These are phyloP conservation scores for Cyanidiococcus yangmingshanensis DNA, from an alignment of 23 red algal species.

Conservation along the genomic window DNA sequence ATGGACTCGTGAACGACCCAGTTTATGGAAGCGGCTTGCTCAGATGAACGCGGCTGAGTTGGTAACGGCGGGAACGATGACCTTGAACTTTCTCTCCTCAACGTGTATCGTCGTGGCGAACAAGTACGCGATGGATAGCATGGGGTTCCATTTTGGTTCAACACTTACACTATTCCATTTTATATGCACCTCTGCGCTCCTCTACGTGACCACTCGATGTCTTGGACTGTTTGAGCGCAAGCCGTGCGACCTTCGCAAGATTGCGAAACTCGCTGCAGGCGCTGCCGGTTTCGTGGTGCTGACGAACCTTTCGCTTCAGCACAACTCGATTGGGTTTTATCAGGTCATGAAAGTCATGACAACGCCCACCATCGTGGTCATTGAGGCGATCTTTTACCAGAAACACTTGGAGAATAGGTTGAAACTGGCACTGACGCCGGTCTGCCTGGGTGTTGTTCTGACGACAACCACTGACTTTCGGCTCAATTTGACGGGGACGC, in stretches of 20 bases:
- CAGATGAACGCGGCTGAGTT: background rate
- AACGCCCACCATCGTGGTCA: slow-evolving; percentile 77
- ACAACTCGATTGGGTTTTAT: slow-evolving; percentile 94
- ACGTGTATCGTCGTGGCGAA: slow-evolving; percentile 66
- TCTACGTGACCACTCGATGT: slow-evolving; percentile 26
- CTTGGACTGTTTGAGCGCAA: slow-evolving; percentile 66
- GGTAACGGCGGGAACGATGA: slow-evolving; percentile 40
- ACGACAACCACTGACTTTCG: slow-evolving; percentile 77
- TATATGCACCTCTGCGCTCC: slow-evolving; percentile 46
- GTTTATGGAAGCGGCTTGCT: background rate
- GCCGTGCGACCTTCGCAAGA: slow-evolving; percentile 45
- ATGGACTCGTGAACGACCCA: background rate
- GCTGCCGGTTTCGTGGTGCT: slow-evolving; percentile 89
- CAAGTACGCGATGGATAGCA: slow-evolving; percentile 72
- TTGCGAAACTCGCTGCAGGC: slow-evolving; percentile 68
- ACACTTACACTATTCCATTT: slow-evolving; percentile 83
- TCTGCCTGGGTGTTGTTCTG: slow-evolving; percentile 79
- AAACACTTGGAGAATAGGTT: slow-evolving; percentile 62
- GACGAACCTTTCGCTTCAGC: slow-evolving; percentile 84
- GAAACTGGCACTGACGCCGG: slow-evolving; percentile 54
- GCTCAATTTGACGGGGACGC: slow-evolving; percentile 60
- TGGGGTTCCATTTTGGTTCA: slow-evolving; percentile 59
- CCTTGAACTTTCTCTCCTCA: slow-evolving; percentile 76
- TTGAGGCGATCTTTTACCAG: slow-evolving; percentile 76
- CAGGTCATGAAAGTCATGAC: slow-evolving; percentile 99